Evolutionary conservation across 148 eudicot species (phyloP).

Genomic region (Fagopyrum tataricum): DNA sequence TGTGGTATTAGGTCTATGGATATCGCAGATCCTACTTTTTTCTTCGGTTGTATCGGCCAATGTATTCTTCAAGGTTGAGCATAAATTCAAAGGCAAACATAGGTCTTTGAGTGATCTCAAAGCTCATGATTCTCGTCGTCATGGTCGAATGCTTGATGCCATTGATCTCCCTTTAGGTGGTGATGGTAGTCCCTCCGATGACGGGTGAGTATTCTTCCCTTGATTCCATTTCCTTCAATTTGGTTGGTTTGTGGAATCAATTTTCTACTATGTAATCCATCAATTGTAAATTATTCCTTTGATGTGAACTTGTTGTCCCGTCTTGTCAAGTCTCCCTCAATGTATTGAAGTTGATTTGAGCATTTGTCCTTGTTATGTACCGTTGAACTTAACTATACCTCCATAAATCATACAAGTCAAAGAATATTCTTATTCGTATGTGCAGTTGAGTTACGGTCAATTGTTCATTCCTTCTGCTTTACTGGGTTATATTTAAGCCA

Average conservation of each 20-base stretch:
- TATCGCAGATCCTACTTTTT: neutral
- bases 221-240: neutral
- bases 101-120: constrained; percentile 4
- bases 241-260: neutral
- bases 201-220: neutral
- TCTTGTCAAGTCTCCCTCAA: neutral
- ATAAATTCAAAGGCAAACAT: constrained; percentile 6
- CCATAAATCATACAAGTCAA: neutral
- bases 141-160: constrained; percentile 6
- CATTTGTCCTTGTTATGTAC: neutral
- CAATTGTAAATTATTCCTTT: neutral
- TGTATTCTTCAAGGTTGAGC: neutral
- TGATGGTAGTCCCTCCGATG: constrained; percentile 12
- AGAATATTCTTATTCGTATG: neutral
- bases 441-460: neutral
- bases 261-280: neutral
- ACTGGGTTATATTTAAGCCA: neutral
- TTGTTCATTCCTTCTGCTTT: neutral
- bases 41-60: constrained; percentile 1
- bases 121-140: constrained; percentile 11
- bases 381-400: neutral
- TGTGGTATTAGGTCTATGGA: constrained; percentile 1
- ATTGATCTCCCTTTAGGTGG: constrained; percentile 8
- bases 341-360: neutral
- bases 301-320: neutral